A percentile compares a stretch with the other conserved stretches of the same genome.
These are phyloP conservation scores for Exutisphaerella laricina DNA, from an alignment of 2,329 filamentous ascomycete species.

Conservation along the genomic window DNA sequence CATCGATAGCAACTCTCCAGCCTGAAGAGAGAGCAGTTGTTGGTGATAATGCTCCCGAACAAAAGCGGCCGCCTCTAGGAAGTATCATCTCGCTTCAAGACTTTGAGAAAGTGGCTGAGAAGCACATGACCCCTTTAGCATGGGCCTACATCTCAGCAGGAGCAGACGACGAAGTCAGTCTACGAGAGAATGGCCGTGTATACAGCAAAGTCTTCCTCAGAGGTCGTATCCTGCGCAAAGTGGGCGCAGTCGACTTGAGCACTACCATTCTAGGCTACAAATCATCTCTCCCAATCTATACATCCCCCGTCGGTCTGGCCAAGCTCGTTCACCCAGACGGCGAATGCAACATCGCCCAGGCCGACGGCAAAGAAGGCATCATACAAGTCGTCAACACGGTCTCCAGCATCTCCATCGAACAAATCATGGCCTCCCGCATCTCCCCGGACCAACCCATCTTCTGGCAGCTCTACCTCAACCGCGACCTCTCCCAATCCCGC, in stretches of 20 bases:
- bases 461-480: slow-evolving; percentile 58
- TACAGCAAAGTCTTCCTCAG: slow-evolving; percentile 41
- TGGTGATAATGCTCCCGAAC: slow-evolving; percentile 22
- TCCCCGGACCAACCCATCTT: slow-evolving; percentile 37
- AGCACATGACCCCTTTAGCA: slow-evolving; percentile 32
- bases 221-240: slow-evolving; percentile 40
- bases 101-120: slow-evolving; percentile 37
- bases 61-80: slow-evolving; percentile 39
- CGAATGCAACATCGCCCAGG: slow-evolving; percentile 29
- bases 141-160: slow-evolving; percentile 44
- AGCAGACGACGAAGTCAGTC: slow-evolving; percentile 44
- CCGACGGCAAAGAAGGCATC: slow-evolving; percentile 24
- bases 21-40: slow-evolving; percentile 18
- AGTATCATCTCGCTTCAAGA: slow-evolving; percentile 43
- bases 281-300: slow-evolving; percentile 31
- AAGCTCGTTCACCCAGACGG: slow-evolving; percentile 31
- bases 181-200: slow-evolving; percentile 35
- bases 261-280: slow-evolving; percentile 30
- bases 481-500: slow-evolving; percentile 47
- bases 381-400: slow-evolving; percentile 29
- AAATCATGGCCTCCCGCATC: slow-evolving; percentile 25
- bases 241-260: slow-evolving; percentile 31
- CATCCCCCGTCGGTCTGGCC: slow-evolving; percentile 32
- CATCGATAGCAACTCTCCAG: slow-evolving; percentile 11
- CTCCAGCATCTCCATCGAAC: slow-evolving; percentile 26